Conservation (phyloP, 2,329 filamentous ascomycete genomes). For the Dichotomopilus funicola region DNA sequence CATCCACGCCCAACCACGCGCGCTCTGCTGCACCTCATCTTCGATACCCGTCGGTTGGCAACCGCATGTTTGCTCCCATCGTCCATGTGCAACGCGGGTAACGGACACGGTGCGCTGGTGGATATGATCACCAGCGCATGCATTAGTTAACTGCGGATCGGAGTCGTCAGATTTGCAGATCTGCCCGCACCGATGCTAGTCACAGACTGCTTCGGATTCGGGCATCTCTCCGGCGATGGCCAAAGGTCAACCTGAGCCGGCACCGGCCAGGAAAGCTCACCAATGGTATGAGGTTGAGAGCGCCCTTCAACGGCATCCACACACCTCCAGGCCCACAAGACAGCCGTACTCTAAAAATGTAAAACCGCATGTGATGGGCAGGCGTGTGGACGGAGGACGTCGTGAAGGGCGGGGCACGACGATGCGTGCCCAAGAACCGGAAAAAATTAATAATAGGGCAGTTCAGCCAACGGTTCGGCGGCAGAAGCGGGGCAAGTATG, state of each 20-base stretch:
- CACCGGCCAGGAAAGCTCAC: not conserved
- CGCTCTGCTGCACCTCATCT: slow-evolving; percentile 4
- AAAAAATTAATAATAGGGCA: not conserved
- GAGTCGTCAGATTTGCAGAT: not conserved
- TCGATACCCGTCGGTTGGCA: slow-evolving; percentile 1
- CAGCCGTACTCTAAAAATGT: not conserved
- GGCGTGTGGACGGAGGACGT: not conserved
- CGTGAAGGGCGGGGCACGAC: slow-evolving; percentile 4
- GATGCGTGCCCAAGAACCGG: not conserved
- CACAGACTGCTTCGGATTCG: not conserved
- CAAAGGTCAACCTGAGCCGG: not conserved
- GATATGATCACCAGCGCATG: not conserved
- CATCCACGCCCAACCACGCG: slow-evolving; percentile 13
- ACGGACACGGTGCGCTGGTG: not conserved
- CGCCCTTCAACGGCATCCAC: not conserved
- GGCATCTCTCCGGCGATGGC: not conserved
- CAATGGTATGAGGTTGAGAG: not conserved
- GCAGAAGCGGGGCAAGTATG: not conserved
- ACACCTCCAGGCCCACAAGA: not conserved
- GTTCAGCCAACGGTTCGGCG: slow-evolving; percentile 13
- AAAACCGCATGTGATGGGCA: slow-evolving; percentile 3
- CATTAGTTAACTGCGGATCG: not conserved
- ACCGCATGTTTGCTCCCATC: slow-evolving; percentile 5
- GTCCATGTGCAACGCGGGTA: not conserved
- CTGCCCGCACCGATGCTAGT: slow-evolving; percentile 2